phyloP scores from a whole-genome alignment of 2,329 filamentous ascomycete species.

The Metarhizium sp. region DNA sequence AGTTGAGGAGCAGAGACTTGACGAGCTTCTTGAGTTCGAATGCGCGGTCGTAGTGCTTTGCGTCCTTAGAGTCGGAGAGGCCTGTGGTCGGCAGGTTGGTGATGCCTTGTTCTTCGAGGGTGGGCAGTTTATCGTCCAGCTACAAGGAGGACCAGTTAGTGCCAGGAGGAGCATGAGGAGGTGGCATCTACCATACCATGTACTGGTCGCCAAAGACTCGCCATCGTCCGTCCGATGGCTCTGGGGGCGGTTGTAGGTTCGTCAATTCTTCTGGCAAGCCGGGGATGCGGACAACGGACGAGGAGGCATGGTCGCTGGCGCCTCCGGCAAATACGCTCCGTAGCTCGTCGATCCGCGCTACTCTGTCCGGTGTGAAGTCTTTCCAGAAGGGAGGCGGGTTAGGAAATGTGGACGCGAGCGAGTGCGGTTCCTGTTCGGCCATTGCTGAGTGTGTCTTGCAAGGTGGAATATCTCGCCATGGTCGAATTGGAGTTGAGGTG shows the following conservation, averaged over 20 bases:
- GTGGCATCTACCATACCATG: conserved; percentile 25
- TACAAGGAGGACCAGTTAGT: conserved; percentile 15
- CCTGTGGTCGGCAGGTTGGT: conserved; percentile 48
- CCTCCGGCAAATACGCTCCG: conserved; percentile 28
- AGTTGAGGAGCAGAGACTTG: conserved; percentile 81
- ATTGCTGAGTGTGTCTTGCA: conserved; percentile 29
- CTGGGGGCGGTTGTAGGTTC: conserved; percentile 71
- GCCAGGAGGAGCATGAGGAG: not conserved
- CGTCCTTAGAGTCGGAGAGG: conserved; percentile 33
- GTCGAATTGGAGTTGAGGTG: too few relatives aligned
- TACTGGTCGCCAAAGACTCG: conserved; percentile 63
- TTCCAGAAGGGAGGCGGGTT: conserved; percentile 86
- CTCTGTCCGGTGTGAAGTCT: conserved; percentile 71
- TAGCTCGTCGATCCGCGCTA: conserved; percentile 43
- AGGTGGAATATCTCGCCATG: too few relatives aligned
- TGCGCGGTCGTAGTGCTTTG: conserved; percentile 51
- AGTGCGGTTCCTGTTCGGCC: conserved; percentile 43
- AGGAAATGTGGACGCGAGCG: conserved; percentile 62
- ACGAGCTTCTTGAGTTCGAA: conserved; percentile 66
- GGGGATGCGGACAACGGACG: conserved; percentile 24
- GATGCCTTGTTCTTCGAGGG: conserved; percentile 62
- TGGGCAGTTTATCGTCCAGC: conserved; percentile 53
- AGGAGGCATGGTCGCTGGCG: conserved; percentile 9
- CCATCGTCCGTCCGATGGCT: conserved; percentile 63
- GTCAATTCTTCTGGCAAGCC: conserved; percentile 61